Percentiles rank a stretch among this genome's conserved stretches.
phyloP scores from a whole-genome alignment of 495 filamentous ascomycete genomes.

The Neurospora tetraspora region DNA sequence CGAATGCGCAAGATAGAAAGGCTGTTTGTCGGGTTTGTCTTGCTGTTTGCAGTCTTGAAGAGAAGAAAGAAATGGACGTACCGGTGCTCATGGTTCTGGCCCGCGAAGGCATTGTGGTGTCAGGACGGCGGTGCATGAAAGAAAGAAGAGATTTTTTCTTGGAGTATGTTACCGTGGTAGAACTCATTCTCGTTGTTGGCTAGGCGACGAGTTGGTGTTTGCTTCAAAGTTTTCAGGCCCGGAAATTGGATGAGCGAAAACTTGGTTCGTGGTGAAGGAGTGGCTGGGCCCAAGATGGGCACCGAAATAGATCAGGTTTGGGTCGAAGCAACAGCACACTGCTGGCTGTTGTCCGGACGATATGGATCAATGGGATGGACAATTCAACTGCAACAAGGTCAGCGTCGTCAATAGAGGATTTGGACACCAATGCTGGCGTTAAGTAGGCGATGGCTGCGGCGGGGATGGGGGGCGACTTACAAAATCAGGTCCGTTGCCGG shows the following conservation, averaged over 20 bases:
- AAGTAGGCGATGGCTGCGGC: neutral
- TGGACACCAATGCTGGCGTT: neutral
- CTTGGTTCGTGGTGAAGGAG: neutral
- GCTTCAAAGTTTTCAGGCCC: neutral
- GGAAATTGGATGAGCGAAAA: neutral
- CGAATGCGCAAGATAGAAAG: neutral
- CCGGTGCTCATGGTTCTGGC: neutral
- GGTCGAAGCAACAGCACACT: neutral
- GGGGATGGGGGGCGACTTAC: neutral
- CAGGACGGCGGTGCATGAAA: neutral
- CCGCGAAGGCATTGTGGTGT: neutral
- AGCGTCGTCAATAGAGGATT: neutral
- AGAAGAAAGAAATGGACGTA: neutral
- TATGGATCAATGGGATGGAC: neutral
- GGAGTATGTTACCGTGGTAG: slow-evolving; percentile 3
- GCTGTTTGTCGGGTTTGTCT: neutral
- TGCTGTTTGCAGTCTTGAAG: neutral
- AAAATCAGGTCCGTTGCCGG: neutral
- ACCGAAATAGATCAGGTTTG: neutral
- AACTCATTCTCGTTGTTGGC: slow-evolving; percentile 2
- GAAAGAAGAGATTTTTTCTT: slow-evolving; percentile 8
- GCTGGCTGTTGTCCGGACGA: neutral
- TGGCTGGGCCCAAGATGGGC: neutral
- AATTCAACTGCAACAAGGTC: neutral
- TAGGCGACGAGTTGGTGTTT: neutral